A percentile compares a stretch with the other conserved stretches of the same genome.
These are phyloP conservation scores for Skeletonema menzelii DNA, from an alignment of 108 stramenopile species.

Conservation along the genomic window DNA sequence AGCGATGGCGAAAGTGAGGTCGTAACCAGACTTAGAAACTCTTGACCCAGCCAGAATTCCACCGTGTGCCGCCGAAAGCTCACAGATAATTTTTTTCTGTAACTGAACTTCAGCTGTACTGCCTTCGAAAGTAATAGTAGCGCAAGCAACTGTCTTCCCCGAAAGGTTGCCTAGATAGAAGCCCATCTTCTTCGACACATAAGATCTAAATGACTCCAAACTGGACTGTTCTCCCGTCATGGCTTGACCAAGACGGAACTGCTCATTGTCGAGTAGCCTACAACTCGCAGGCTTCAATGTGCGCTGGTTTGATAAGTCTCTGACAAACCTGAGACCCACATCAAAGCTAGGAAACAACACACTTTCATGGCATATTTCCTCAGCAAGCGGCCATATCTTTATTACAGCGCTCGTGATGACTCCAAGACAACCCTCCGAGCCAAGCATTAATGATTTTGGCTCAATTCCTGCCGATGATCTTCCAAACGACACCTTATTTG, in stretches of 20 bases:
- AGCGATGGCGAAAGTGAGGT: constrained; percentile 93
- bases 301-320: constrained; percentile 65
- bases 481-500: constrained; percentile 50
- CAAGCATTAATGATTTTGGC: constrained; percentile 75
- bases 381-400: constrained; percentile 83
- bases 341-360: constrained; percentile 76
- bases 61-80: constrained; percentile 53
- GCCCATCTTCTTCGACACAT: constrained; percentile 36
- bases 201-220: constrained; percentile 31
- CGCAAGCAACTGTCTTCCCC: constrained; percentile 71
- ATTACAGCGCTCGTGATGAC: constrained; percentile 89
- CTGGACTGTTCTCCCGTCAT: constrained; percentile 58
- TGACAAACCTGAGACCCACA: constrained; percentile 74
- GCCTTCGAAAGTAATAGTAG: constrained; percentile 90
- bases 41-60: constrained; percentile 77
- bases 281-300: constrained; percentile 76
- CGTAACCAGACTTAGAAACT: constrained; percentile 85
- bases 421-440: constrained; percentile 92
- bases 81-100: constrained; percentile 59
- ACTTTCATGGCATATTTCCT: constrained; percentile 64
- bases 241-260: constrained; percentile 91
- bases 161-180: constrained; percentile 34
- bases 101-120: constrained; percentile 58
- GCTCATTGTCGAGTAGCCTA: constrained; percentile 91
- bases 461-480: constrained; percentile 84